Base-by-base conservation (phyloP, 768 basidiomycete genomes). In the Boletellus sp. region DNA sequence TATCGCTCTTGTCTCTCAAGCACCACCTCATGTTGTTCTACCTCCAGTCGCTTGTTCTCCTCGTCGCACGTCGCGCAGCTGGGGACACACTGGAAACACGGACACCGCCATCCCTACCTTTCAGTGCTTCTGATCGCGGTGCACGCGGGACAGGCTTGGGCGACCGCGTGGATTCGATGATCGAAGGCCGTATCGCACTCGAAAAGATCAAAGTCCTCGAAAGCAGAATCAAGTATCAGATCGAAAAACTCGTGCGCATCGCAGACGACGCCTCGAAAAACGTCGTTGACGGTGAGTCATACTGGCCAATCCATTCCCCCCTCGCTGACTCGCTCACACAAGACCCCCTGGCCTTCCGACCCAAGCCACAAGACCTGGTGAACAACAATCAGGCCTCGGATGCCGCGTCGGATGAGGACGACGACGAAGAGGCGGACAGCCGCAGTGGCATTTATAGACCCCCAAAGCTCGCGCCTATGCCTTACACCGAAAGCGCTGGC, bases 321-420 rank as follows among this genome's bases (percentile, higher is more conserved):
- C 17, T 9, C 40, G 23, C 24, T 56, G 9, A 46, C 47, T 42
- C 54, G 22, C 33, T 50, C 39, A 33, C 32, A 26, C 43, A 65
- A 95, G 95, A 97, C 65, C 93, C 91, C 2, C 75, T 99, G 26
- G 85, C 87, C 3, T 99, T 95, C 78, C 81, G 85, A 38, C 94
- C 95, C 4, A 96, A 97, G 61, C 91, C 91, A 12, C 72, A 81
- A 50, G 86, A 86, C 36, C 74, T 97, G 35, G 62, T 83, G 52
- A 72, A 72, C 49, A 68, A 72, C 37, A 70, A 71, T 47, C 67
- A 70, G 19, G 57, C 49, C 15, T 60, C 60, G 28, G 71, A 55
- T 7, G 64, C 65, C 22, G 65, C 59, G 24, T 60, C 71, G n/a
- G 73, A 72, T 4, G 65, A 59, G 10, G 58, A 58, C 22, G 50